phyloP scores from a whole-genome alignment of 2,329 filamentous ascomycete genomes.

The Fusarium sp. region DNA sequence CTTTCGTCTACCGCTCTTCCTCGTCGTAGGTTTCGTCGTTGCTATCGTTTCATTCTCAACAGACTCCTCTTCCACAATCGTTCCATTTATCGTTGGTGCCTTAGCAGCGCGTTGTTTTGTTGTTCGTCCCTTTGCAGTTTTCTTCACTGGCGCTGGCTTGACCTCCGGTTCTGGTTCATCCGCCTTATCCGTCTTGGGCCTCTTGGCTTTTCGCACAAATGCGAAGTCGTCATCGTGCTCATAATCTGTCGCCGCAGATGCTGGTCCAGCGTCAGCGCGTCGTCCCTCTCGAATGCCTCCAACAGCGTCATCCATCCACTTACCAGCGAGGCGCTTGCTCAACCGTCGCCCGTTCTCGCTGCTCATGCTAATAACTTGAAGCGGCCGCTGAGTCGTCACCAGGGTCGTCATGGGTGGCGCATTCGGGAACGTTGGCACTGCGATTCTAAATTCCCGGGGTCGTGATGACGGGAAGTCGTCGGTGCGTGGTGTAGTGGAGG shows the following conservation, averaged over 20 bases:
- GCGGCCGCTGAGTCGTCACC: conserved; percentile 72
- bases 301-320: conserved; percentile 51
- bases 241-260: conserved; percentile 61
- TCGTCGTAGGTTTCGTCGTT: conserved; percentile 42
- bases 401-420: conserved; percentile 78
- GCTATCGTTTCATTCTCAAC: conserved; percentile 33
- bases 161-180: conserved; percentile 52
- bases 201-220: conserved; percentile 77
- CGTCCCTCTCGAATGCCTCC: conserved; percentile 7
- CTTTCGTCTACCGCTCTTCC: conserved; percentile 57
- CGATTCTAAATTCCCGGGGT: conserved; percentile 32
- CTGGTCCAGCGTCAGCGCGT: conserved; percentile 35
- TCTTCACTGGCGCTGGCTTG: conserved; percentile 60
- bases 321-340: conserved; percentile 75
- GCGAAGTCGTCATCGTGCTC: conserved; percentile 84
- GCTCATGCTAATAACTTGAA: conserved; percentile 78
- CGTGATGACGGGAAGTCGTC: conserved; percentile 37
- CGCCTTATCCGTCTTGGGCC: conserved; percentile 69
- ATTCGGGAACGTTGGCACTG: conserved; percentile 47
- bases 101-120: conserved; percentile 54
- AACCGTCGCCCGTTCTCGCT: conserved; percentile 72
- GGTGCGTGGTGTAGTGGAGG: conserved; percentile 24
- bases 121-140: conserved; percentile 52
- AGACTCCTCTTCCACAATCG: conserved; percentile 42
- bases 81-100: conserved; percentile 49